Percentiles rank a stretch among this genome's conserved stretches.
These are phyloP conservation scores for Bolboschoenoplectus hybrid DNA, from an alignment of 202 grass and related monocot genomes.

Conservation along the genomic window DNA sequence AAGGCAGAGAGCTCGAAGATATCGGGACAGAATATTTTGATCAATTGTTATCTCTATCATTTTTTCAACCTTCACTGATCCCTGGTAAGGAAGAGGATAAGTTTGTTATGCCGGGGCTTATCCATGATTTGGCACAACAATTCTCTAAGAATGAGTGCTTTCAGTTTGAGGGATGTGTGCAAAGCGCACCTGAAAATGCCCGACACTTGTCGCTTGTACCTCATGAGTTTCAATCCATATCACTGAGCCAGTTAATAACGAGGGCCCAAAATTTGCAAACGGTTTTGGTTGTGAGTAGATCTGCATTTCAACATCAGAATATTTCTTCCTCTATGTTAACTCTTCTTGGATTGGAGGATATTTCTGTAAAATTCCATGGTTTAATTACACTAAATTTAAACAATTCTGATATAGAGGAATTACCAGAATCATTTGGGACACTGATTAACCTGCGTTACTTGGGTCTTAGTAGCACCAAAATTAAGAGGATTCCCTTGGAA, in stretches of 20 bases:
- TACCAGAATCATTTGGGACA: slow-evolving; percentile 37
- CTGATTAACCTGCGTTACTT: slow-evolving; percentile 40
- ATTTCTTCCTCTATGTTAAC: slow-evolving; percentile 9
- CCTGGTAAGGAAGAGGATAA: not conserved
- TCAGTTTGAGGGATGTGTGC: slow-evolving; percentile 34
- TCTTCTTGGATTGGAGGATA: not conserved
- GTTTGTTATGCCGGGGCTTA: slow-evolving; percentile 42
- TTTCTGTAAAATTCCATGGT: not conserved
- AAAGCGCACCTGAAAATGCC: slow-evolving; percentile 27
- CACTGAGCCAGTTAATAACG: not conserved
- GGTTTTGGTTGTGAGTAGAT: slow-evolving; percentile 30
- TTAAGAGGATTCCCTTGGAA: slow-evolving; percentile 41
- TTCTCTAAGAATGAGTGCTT: slow-evolving; percentile 42
- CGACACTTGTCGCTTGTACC: slow-evolving; percentile 37
- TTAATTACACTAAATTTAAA: slow-evolving; percentile 50
- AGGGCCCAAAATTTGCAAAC: slow-evolving; percentile 23
- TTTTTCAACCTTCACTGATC: slow-evolving; percentile 41
- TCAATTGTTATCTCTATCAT: slow-evolving; percentile 36
- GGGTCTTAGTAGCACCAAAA: slow-evolving; percentile 40
- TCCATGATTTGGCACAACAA: slow-evolving; percentile 42
- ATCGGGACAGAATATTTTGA: slow-evolving; percentile 43
- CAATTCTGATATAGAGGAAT: slow-evolving; percentile 36
- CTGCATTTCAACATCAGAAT: not conserved
- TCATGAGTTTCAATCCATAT: slow-evolving; percentile 20
- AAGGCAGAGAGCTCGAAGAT: slow-evolving; percentile 24